A percentile compares a stretch with the other conserved stretches of the same genome.
These are phyloP conservation scores for Trifolium repens DNA, from an alignment of 306 rosid species.

Conservation along the genomic window DNA sequence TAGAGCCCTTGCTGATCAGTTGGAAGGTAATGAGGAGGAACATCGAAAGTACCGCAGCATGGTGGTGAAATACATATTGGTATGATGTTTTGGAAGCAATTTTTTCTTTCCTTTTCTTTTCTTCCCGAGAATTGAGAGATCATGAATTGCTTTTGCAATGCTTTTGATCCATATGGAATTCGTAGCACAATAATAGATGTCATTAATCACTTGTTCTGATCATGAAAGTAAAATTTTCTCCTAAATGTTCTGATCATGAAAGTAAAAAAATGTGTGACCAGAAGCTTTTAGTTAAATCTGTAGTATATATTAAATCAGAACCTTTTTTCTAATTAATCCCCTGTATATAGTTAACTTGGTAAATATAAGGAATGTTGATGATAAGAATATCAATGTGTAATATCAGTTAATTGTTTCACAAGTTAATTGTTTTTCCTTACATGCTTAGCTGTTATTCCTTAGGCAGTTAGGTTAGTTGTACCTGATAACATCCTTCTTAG, in stretches of 20 bases:
- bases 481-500: too few relatives aligned
- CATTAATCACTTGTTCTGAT: conserved; percentile 5
- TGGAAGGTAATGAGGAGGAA: conserved; percentile 80
- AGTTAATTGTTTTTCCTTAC: too few relatives aligned
- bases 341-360: background rate
- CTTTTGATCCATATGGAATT: conserved; percentile 28
- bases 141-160: conserved; percentile 3
- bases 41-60: conserved; percentile 70
- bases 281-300: background rate
- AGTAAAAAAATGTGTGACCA: background rate
- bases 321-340: background rate
- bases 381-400: too few relatives aligned
- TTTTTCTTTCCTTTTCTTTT: background rate
- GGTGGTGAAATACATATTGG: conserved; percentile 79
- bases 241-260: background rate
- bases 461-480: too few relatives aligned
- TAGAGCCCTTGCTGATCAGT: conserved; percentile 84
- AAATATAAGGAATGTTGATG: too few relatives aligned
- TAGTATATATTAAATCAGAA: too few relatives aligned
- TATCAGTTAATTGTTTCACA: too few relatives aligned
- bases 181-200: conserved; percentile 5
- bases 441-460: too few relatives aligned
- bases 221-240: background rate
- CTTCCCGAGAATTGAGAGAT: conserved; percentile 14
- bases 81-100: conserved; percentile 43